Conservation (phyloP, 2,329 filamentous ascomycete genomes). For the Dactylellina drechsleri region DNA sequence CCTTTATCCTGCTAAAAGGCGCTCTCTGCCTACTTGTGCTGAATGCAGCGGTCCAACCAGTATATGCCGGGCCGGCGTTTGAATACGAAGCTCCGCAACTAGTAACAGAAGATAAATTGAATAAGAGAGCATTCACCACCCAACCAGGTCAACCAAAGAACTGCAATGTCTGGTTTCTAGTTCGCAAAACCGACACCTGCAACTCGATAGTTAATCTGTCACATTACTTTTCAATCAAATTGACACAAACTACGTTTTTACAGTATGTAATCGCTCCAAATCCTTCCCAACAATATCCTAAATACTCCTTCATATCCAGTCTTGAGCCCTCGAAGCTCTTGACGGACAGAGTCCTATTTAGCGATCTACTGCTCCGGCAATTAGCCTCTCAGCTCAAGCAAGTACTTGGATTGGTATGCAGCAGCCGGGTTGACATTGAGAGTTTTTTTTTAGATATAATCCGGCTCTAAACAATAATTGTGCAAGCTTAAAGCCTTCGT, state of each 20-base stretch:
- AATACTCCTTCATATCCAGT: no score
- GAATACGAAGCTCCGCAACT: constrained; percentile 14
- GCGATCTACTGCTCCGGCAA: no score
- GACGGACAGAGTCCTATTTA: no score
- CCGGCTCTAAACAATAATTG: constrained; percentile 26
- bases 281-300: neutral
- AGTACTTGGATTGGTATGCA: no score
- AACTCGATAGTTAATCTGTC: constrained; percentile 18
- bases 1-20: constrained; percentile 1
- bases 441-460: constrained; percentile 18
- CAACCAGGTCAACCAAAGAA: constrained; percentile 14
- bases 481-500: constrained; percentile 15
- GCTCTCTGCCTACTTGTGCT: constrained; percentile 21
- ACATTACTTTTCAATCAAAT: constrained; percentile 1
- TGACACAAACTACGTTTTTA: constrained; percentile 17
- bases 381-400: no score
- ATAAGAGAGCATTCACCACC: constrained; percentile 8
- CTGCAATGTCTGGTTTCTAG: constrained; percentile 26
- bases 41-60: constrained; percentile 18
- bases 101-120: constrained; percentile 7
- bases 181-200: constrained; percentile 40
- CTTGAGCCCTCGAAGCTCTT: no score
- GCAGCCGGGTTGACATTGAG: neutral
- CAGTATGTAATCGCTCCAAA: constrained; percentile 12
- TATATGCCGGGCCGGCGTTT: constrained; percentile 5